Conservation (phyloP, 2,329 filamentous ascomycete genomes). For the Aureobasidium musti region DNA sequence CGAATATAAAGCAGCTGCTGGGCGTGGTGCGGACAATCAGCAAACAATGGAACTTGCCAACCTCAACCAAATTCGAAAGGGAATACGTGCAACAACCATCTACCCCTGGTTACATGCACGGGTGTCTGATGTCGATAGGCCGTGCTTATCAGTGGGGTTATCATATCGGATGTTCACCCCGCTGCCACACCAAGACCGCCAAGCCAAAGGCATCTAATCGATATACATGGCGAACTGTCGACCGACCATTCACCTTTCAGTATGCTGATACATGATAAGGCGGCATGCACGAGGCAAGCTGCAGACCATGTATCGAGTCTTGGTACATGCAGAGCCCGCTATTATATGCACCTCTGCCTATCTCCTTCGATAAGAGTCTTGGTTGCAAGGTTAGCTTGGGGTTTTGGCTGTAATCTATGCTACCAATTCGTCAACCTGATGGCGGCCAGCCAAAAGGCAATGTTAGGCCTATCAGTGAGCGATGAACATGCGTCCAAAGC, state of each 20-base stretch:
- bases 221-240: not conserved
- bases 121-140: not conserved
- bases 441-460: too few species aligned
- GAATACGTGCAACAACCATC: too few species aligned
- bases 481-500: too few species aligned
- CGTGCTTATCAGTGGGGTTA: not conserved
- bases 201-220: not conserved
- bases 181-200: conserved; percentile 4
- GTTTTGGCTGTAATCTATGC: not conserved
- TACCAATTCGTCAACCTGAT: too few species aligned
- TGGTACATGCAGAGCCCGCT: not conserved
- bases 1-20: not conserved
- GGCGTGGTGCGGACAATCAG: too few species aligned
- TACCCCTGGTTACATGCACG: not conserved
- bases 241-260: not conserved
- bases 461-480: too few species aligned
- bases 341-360: not conserved
- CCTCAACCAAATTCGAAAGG: too few species aligned
- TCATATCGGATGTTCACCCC: not conserved
- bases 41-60: too few species aligned
- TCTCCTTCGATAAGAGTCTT: not conserved
- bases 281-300: too few species aligned
- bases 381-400: too few species aligned
- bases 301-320: not conserved
- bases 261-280: not conserved